phyloP scores from a whole-genome alignment of 805 yeast species.

The Candida succiphila region DNA sequence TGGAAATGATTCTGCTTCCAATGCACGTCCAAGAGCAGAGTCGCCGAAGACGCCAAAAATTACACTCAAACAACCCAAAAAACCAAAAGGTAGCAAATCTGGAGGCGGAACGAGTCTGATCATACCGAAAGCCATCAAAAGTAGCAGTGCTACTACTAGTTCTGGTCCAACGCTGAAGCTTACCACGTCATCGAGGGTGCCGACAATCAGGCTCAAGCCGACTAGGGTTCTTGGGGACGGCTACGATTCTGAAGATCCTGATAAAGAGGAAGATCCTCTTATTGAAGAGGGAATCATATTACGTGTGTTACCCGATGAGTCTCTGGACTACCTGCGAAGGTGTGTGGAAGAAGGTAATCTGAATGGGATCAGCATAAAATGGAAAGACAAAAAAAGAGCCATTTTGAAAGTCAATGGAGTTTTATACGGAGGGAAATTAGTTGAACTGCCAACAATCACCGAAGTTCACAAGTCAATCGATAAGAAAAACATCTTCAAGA shows the following conservation, averaged over 20 bases:
- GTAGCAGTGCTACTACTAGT: not conserved
- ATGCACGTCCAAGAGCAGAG: slow-evolving; percentile 13
- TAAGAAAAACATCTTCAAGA: slow-evolving; percentile 77
- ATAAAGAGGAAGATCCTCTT: slow-evolving; percentile 88
- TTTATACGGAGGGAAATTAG: slow-evolving; percentile 70
- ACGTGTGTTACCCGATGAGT: slow-evolving; percentile 60
- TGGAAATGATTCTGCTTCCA: not conserved
- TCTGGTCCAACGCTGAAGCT: slow-evolving; percentile 20
- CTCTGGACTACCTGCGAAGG: slow-evolving; percentile 61
- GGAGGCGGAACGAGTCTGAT: not conserved
- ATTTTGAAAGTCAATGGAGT: slow-evolving; percentile 61
- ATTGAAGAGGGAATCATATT: slow-evolving; percentile 79
- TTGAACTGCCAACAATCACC: slow-evolving; percentile 82
- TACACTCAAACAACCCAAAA: slow-evolving; percentile 15
- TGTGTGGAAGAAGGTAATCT: slow-evolving; percentile 73
- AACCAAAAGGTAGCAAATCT: not conserved
- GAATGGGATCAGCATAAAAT: slow-evolving; percentile 61
- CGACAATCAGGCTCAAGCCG: slow-evolving; percentile 44
- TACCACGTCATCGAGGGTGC: slow-evolving; percentile 28
- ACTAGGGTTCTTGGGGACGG: slow-evolving; percentile 86
- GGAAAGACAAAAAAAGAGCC: slow-evolving; percentile 78
- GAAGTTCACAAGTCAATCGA: slow-evolving; percentile 88
- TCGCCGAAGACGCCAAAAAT: slow-evolving; percentile 17
- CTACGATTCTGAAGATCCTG: slow-evolving; percentile 94
- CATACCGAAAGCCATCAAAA: not conserved